A percentile compares a stretch with the other conserved stretches of the same genome.
phyloP scores from a whole-genome alignment of 1,284 basidiomycete genomes.

The Termitomyces sp. region DNA sequence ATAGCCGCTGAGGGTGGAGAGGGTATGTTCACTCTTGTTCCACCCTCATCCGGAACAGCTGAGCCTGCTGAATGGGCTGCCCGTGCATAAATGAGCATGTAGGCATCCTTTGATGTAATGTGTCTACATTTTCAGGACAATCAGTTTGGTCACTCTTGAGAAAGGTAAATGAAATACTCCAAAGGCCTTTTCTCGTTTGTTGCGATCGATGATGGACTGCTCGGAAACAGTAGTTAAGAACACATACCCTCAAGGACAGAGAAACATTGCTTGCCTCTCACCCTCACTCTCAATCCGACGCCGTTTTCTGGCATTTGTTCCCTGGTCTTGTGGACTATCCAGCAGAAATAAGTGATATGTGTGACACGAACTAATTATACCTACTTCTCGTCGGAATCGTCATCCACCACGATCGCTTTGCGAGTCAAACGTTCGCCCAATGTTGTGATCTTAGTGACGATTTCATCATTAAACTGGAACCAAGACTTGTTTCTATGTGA shows the following conservation, averaged over 20 bases:
- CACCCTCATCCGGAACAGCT: not conserved
- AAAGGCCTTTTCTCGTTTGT: not conserved
- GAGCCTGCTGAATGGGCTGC: conserved; percentile 19
- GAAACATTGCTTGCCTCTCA: conserved; percentile 39
- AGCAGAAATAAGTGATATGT: conserved; percentile 3
- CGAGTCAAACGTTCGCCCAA: conserved; percentile 29
- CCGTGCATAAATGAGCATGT: conserved; percentile 86
- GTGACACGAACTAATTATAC: not conserved
- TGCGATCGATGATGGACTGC: not conserved
- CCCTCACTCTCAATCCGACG: conserved; percentile 58
- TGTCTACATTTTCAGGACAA: conserved; percentile 7
- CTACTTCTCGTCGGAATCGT: conserved; percentile 22
- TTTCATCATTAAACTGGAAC: conserved; percentile 89
- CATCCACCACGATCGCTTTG: conserved; percentile 11
- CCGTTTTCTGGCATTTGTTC: conserved; percentile 35
- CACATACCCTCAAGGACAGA: not conserved
- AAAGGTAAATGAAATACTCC: conserved; percentile 1
- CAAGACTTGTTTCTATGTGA: conserved; percentile 60
- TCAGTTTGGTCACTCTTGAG: not conserved
- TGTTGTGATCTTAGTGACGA: conserved; percentile 56
- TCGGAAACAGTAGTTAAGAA: not conserved
- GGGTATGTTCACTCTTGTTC: conserved; percentile 12
- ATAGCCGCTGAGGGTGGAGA: conserved; percentile 49
- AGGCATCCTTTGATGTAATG: conserved; percentile 76
- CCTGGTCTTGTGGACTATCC: conserved; percentile 18